Evolutionary conservation across 2,329 filamentous ascomycete species (phyloP).

Genomic region (Trichoderma koningii): DNA sequence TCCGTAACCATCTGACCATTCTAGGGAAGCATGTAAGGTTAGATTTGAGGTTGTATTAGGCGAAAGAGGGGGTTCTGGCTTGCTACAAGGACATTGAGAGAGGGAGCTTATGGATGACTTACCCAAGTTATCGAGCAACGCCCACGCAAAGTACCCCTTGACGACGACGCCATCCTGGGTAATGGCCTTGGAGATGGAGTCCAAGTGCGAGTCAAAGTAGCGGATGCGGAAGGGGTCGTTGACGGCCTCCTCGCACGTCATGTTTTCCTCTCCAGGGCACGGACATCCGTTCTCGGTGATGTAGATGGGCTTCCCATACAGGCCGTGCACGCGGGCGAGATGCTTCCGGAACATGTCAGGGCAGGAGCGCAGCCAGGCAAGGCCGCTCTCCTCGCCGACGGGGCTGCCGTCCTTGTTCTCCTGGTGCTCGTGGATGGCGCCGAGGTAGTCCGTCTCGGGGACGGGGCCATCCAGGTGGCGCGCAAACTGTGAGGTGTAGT

Average conservation of each 20-base stretch:
- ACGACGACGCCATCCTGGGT: constrained; percentile 38
- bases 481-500: constrained; percentile 44
- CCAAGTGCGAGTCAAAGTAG: constrained; percentile 45
- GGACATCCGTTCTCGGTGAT: constrained; percentile 42
- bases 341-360: constrained; percentile 37
- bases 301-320: constrained; percentile 37
- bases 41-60: neutral
- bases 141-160: constrained; percentile 42
- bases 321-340: constrained; percentile 33
- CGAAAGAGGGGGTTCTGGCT: neutral
- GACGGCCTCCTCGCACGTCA: constrained; percentile 37
- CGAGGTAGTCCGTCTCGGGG: constrained; percentile 38
- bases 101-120: constrained; percentile 22
- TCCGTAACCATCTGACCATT: constrained; percentile 44
- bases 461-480: constrained; percentile 34
- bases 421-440: constrained; percentile 40
- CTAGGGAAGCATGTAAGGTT: constrained; percentile 20
- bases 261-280: constrained; percentile 41
- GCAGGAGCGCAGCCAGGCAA: constrained; percentile 41
- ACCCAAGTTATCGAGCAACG: constrained; percentile 43
- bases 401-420: constrained; percentile 37
- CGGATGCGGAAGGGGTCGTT: constrained; percentile 42
- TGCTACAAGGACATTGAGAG: too few relatives aligned
- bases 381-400: constrained; percentile 39
- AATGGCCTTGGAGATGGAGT: constrained; percentile 39